These are phyloP conservation scores for Aspergillus brunneoviolaceus DNA, from an alignment of 2,329 filamentous ascomycete species.

Conservation along the genomic window DNA sequence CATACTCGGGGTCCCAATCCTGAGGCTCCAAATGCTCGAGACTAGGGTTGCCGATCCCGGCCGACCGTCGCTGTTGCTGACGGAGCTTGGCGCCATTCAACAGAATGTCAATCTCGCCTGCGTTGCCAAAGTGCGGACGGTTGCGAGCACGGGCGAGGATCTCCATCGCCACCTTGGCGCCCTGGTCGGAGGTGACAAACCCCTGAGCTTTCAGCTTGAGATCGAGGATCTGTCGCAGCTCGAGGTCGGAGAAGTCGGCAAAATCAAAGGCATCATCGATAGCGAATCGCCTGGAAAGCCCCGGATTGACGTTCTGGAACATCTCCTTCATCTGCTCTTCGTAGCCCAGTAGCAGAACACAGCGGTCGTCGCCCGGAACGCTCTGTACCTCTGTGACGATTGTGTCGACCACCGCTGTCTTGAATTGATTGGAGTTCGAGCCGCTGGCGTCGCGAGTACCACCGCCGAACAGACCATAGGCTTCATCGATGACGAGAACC, in stretches of 20 bases:
- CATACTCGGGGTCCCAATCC: slow-evolving; percentile 34
- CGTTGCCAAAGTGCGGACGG: slow-evolving; percentile 69
- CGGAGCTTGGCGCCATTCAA: slow-evolving; percentile 58
- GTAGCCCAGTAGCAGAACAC: slow-evolving; percentile 70
- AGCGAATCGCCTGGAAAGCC: slow-evolving; percentile 65
- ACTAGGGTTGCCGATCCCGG: neutral
- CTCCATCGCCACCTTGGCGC: slow-evolving; percentile 56
- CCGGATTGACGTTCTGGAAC: slow-evolving; percentile 73
- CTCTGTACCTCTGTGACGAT: slow-evolving; percentile 73
- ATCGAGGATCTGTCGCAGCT: slow-evolving; percentile 61
- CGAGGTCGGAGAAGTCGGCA: slow-evolving; percentile 62
- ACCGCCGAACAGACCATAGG: slow-evolving; percentile 62
- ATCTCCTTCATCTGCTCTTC: slow-evolving; percentile 67
- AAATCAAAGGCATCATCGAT: slow-evolving; percentile 65
- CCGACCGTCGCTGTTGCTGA: slow-evolving; percentile 44
- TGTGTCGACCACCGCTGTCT: slow-evolving; percentile 68
- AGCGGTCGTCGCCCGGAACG: slow-evolving; percentile 68
- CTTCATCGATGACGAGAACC: slow-evolving; percentile 77
- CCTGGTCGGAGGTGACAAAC: slow-evolving; percentile 54
- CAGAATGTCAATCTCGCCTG: slow-evolving; percentile 70
- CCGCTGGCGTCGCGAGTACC: slow-evolving; percentile 27
- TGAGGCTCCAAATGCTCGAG: too few relatives aligned
- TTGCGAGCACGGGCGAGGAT: slow-evolving; percentile 63
- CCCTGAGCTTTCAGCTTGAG: slow-evolving; percentile 61
- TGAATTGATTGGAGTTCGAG: slow-evolving; percentile 51